These are phyloP conservation scores for Rhodosorus marinus DNA, from an alignment of 23 red algal genomes.

Conservation along the genomic window DNA sequence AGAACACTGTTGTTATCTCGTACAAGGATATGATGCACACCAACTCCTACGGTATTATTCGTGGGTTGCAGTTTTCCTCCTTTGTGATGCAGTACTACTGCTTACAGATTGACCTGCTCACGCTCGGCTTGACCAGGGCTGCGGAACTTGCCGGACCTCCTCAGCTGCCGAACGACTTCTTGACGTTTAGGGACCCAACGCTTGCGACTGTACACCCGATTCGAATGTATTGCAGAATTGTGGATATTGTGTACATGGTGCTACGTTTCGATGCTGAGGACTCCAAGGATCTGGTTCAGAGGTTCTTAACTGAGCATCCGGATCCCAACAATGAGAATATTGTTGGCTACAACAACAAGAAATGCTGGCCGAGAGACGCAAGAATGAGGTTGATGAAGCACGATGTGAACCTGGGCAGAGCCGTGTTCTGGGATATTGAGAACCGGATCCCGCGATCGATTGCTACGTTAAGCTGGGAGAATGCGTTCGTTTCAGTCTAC, in stretches of 20 bases:
- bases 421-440: slow-evolving; percentile 83
- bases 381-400: slow-evolving; percentile 82
- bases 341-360: slow-evolving; percentile 74
- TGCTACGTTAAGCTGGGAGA: slow-evolving; percentile 47
- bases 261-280: slow-evolving; percentile 55
- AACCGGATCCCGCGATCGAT: slow-evolving; percentile 57
- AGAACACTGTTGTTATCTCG: slow-evolving; percentile 72
- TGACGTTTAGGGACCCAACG: slow-evolving; percentile 27
- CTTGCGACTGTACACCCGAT: slow-evolving; percentile 47
- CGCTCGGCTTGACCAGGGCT: slow-evolving; percentile 37
- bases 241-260: slow-evolving; percentile 87
- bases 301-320: slow-evolving; percentile 56
- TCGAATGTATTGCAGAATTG: slow-evolving; percentile 57
- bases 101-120: slow-evolving; percentile 44
- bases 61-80: slow-evolving; percentile 81
- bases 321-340: slow-evolving; percentile 94
- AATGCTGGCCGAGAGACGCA: slow-evolving; percentile 87
- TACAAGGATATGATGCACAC: slow-evolving; percentile 99
- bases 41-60: slow-evolving; percentile 65
- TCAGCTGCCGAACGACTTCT: slow-evolving; percentile 41
- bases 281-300: slow-evolving; percentile 39
- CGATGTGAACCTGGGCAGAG: slow-evolving; percentile 83
- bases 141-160: slow-evolving; percentile 55
- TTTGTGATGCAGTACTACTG: slow-evolving; percentile 85
- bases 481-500: slow-evolving; percentile 84